These are phyloP conservation scores for Candida sojae DNA, from an alignment of 1,139 yeast genomes.

Conservation along the genomic window DNA sequence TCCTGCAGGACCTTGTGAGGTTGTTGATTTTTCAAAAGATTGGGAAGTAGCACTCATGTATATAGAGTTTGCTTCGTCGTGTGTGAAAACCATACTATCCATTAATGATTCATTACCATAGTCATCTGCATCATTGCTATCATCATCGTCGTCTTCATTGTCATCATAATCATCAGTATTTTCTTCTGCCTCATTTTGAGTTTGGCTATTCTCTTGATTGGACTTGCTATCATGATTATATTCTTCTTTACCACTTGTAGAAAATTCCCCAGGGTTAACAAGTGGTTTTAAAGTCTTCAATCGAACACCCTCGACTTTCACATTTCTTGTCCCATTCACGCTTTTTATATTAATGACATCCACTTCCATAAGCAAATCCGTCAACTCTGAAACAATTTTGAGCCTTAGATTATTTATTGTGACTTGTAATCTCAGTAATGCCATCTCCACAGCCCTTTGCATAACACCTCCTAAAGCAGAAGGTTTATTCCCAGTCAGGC, in stretches of 20 bases:
- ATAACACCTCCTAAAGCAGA: constrained; percentile 56
- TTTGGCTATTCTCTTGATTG: constrained; percentile 18
- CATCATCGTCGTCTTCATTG: constrained; percentile 18
- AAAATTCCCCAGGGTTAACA: constrained; percentile 30
- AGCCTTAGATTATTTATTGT: constrained; percentile 45
- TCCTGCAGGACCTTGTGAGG: constrained; percentile 4
- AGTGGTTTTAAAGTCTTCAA: constrained; percentile 40
- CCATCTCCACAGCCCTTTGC: constrained; percentile 67
- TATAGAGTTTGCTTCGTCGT: constrained; percentile 68
- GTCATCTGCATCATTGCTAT: constrained; percentile 27
- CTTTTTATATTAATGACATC: constrained; percentile 43
- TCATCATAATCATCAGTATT: constrained; percentile 14
- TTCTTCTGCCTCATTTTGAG: constrained; percentile 22
- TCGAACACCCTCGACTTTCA: constrained; percentile 40
- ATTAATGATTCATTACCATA: constrained; percentile 47
- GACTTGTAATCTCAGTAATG: constrained; percentile 61
- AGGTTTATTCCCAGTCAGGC: constrained; percentile 19
- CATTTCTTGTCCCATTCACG: constrained; percentile 48
- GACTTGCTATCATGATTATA: constrained; percentile 14
- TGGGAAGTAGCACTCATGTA: constrained; percentile 81
- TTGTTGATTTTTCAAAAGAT: constrained; percentile 26
- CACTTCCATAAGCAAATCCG: constrained; percentile 45
- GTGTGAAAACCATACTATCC: constrained; percentile 68
- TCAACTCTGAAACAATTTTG: constrained; percentile 52
- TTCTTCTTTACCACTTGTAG: constrained; percentile 13